Evolutionary conservation across 2,329 filamentous ascomycete genomes (phyloP), one percentile per base, ranked within the genome.

Genomic region (Talaromyces verruculosus): DNA sequence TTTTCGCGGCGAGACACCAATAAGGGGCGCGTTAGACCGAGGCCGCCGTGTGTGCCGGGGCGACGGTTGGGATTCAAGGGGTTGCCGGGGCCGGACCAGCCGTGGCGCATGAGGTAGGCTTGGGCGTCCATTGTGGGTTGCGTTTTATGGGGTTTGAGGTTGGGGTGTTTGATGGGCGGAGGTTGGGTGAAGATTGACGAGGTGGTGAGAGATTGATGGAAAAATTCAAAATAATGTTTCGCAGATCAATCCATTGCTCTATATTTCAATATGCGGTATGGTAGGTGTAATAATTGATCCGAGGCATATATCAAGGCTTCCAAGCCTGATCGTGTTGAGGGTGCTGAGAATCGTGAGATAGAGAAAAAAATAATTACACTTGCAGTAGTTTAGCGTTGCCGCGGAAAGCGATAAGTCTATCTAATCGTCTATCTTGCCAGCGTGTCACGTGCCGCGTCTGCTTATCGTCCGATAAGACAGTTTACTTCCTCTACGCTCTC

Each of bases 81-180:
- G 79, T 96, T 92, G 69, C 94, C 94, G 43, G 88, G 87, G 70
- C 94, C 94, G 67, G 90, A 88, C 94, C 94, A 98, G 76, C 94
- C 94, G 78, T 96, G 93, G 71, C 88, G 86, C 71, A 89, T 88
- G 71, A 98, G 88, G 72, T 95, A 89, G 72, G 90, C 90, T 77
- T 91, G 85, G 64, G 93, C 91, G 79, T 98, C 86, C 93, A 98
- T 97, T 7, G 25, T 65, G 10, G 35, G 5, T 58, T 30, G 28
- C 7, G 28, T 33, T 33, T 35, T 55, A 49, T 8, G n/a, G 39
- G 17, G 43, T 58, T 22, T 64, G n/a, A 41, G 33, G n/a, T 37
- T 65, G 10, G 41, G 53, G 47, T 5, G 7, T 8, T 41, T n/a
- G 43, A 37, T 49, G 22, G 37, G 8, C 22, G 10, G 41, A 22